These are phyloP conservation scores for Chlorella sorokiniana DNA, from an alignment of 139 green algal genomes.

Conservation along the genomic window DNA sequence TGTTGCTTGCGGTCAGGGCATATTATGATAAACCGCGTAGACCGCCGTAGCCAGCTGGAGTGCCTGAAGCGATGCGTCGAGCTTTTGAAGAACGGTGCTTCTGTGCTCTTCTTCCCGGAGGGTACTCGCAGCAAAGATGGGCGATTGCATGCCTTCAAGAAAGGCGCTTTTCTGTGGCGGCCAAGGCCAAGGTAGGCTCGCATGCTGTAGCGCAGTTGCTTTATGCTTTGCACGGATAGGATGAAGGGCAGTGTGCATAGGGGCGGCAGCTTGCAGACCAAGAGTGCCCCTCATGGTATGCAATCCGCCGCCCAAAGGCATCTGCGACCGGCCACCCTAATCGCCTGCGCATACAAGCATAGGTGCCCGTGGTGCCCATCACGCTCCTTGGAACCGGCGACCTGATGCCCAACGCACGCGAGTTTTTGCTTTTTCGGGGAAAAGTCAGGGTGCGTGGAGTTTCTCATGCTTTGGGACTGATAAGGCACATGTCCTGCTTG, in stretches of 20 bases:
- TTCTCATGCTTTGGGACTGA: neutral
- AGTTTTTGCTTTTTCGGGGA: conserved; percentile 77
- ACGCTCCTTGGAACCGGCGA: conserved; percentile 86
- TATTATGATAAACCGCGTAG: conserved; percentile 71
- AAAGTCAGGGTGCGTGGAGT: conserved; percentile 30
- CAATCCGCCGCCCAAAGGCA: neutral
- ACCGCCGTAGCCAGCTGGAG: conserved; percentile 87
- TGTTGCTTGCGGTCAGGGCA: conserved; percentile 56
- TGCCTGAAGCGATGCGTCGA: conserved; percentile 84
- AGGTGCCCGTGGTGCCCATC: conserved; percentile 87
- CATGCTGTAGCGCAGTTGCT: neutral
- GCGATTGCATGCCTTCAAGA: conserved; percentile 86
- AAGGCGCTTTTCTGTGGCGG: conserved; percentile 93
- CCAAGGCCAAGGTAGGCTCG: conserved; percentile 71
- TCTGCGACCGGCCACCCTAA: neutral
- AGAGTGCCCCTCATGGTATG: neutral
- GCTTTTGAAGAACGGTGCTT: conserved; percentile 75
- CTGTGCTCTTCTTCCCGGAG: conserved; percentile 93
- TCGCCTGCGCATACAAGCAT: neutral
- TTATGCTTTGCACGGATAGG: neutral
- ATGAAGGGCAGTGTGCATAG: neutral
- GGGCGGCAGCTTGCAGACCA: neutral
- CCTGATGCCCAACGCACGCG: conserved; percentile 87
- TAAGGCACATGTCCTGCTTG: neutral
- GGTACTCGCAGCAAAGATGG: conserved; percentile 75